phyloP scores from a whole-genome alignment of 2,329 filamentous ascomycete species.

The Daldinia sp. region DNA sequence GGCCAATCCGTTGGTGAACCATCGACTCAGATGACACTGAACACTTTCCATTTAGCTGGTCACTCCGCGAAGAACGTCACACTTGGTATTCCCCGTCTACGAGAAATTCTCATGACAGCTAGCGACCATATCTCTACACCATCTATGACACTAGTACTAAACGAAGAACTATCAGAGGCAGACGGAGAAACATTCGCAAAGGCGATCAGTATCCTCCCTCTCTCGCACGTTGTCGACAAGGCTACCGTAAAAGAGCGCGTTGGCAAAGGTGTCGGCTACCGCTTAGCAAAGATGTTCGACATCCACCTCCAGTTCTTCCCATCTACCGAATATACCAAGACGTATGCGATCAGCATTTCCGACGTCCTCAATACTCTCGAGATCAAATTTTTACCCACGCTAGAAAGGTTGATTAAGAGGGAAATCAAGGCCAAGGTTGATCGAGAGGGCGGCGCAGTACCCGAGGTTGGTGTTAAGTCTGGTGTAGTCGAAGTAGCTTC shows the following conservation, averaged over 20 bases:
- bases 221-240: constrained; percentile 84
- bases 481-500: constrained; percentile 63
- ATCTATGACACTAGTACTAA: constrained; percentile 83
- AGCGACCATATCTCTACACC: constrained; percentile 89
- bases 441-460: constrained; percentile 73
- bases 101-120: constrained; percentile 98
- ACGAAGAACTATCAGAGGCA: constrained; percentile 72
- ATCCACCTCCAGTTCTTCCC: constrained; percentile 86
- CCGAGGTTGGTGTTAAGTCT: constrained; percentile 70
- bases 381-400: constrained; percentile 75
- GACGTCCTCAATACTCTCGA: constrained; percentile 86
- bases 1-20: constrained; percentile 97
- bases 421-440: constrained; percentile 85
- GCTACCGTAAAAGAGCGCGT: constrained; percentile 82
- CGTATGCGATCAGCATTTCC: constrained; percentile 81
- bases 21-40: constrained; percentile 98
- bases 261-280: constrained; percentile 72
- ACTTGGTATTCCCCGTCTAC: constrained; percentile 92
- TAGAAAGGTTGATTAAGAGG: constrained; percentile 74
- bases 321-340: constrained; percentile 79
- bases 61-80: constrained; percentile 99
- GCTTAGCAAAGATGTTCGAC: constrained; percentile 84
- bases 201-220: constrained; percentile 83
- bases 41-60: constrained; percentile 99
- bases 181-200: constrained; percentile 86